Evolutionary conservation across 305 asterid genomes (phyloP).

Genomic region (Fraxinus baroniana): DNA sequence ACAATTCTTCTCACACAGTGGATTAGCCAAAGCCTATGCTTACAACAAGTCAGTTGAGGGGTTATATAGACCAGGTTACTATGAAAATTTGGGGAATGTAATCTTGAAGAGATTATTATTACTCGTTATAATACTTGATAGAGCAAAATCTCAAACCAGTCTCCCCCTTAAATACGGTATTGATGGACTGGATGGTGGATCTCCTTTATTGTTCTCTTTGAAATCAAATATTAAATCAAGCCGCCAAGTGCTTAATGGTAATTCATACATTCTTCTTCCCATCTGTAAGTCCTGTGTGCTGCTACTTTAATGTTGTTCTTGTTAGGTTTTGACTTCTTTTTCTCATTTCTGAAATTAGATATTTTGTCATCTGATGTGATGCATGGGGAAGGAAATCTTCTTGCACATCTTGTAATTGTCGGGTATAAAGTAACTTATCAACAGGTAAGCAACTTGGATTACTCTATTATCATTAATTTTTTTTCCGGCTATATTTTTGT

Average conservation of each 20-base stretch:
- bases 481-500: neutral
- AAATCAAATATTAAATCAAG: slow-evolving; percentile 74
- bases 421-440: slow-evolving; percentile 81
- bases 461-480: neutral
- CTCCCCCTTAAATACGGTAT: slow-evolving; percentile 91
- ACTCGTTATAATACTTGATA: slow-evolving; percentile 79
- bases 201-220: slow-evolving; percentile 74
- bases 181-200: slow-evolving; percentile 97
- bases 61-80: slow-evolving; percentile 95
- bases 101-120: slow-evolving; percentile 86
- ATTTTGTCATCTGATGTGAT: slow-evolving; percentile 87
- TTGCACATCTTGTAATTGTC: slow-evolving; percentile 76
- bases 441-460: slow-evolving; percentile 59
- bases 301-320: slow-evolving; percentile 27
- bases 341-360: slow-evolving; percentile 41
- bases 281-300: slow-evolving; percentile 21
- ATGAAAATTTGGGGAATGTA: slow-evolving; percentile 84
- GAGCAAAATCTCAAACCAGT: slow-evolving; percentile 76
- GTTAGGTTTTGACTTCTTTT: slow-evolving; percentile 22
- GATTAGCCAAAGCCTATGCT: slow-evolving; percentile 77
- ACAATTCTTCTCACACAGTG: slow-evolving; percentile 73
- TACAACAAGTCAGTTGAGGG: slow-evolving; percentile 95
- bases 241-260: slow-evolving; percentile 78
- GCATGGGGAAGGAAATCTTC: slow-evolving; percentile 97
- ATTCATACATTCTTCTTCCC: slow-evolving; percentile 18